Evolutionary conservation across 106 monocot genomes (phyloP), one percentile per base, ranked within the genome.

Genomic region (Phalaenopsis aphrodite): DNA sequence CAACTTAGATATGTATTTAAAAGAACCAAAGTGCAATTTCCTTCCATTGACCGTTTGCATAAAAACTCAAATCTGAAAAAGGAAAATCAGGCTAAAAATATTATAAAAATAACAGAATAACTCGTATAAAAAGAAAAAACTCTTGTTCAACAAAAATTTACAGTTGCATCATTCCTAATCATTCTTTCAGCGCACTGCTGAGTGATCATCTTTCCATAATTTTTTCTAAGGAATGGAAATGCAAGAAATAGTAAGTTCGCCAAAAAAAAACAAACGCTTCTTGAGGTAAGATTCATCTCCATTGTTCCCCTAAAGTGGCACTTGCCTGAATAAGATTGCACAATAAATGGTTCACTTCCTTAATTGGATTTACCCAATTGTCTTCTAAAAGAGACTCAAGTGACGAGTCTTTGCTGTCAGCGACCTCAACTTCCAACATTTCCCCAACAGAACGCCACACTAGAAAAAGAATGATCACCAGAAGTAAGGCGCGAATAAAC

Each of bases 311-410:
- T 15, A 46, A 39, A 55, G 10, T 12, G 49, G 7, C n/a, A 37
- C 72, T 71, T 80, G 55, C 80, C 72, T 55, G 69, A 19, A 73
- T 37, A 52, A 72, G 39, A 38, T 80, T 80, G 55, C 15, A 72
- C 72, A 72, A 39, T 46, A 55, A 72, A 19, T 80, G 47, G 69
- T 72, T 55, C 15, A 72, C 42, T 39, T 23, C 80, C 19, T 52
- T 56, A 41, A 36, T 56, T 80, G 52, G n/a, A 55, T 71, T 72
- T 37, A 12, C 18, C n/a, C 49, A 80, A 56, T 19, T 72, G 52
- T 49, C 80, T 36, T 72, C 43, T 5, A 37, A 18, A n/a, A 18
- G 52, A 72, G 19, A 49, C 6, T 73, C 41, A 0, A 52, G 52
- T 16, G 12, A 12, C 14, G 9, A 30, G n/a, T 18, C 30, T 37